Evolutionary conservation across 352 stramenopile species (phyloP), one percentile per base, ranked within the genome.

Genomic region (Elongisporangium prolatum): DNA sequence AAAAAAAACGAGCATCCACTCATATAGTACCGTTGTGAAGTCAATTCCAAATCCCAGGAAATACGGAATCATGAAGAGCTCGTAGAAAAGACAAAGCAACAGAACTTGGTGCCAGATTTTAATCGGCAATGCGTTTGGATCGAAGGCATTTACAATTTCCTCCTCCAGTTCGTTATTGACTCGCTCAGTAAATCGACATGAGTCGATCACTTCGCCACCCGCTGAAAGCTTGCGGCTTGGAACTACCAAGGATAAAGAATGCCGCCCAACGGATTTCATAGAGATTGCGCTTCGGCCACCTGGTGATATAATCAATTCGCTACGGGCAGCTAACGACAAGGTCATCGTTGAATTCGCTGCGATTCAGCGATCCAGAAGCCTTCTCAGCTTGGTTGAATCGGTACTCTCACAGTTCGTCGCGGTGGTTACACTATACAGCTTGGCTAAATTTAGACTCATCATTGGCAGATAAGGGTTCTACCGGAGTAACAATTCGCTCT

Each of bases 51-150:
- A 89, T 2, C 60, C 75, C 18, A 88, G 34, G 3, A 85, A 51
- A 55, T 88, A 87, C 13, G 80, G 72, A 17, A 89, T 61, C 10
- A 71, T 51, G 8, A 71, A 75, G 5, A 73, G 59, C 40, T 90
- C 75, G 52, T 84, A 86, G 8, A 81, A 22, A 16, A 86, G 57
- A 16, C 51, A 64, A 7, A 37, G 56, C 0, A 88, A 55, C 40
- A 87, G 54, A 20, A 78, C 14, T 51, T 86, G 71, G 22, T 83
- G 65, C 80, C 77, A 89, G 4, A 75, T 22, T 49, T 79, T 75
- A 52, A 89, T 68, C 24, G 68, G 65, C 5, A 56, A 52, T 0
- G 67, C 74, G 10, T 86, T 70, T 3, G 75, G 76, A 34, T 84
- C 69, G 17, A 80, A 51, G 3, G 69, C 67, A 34, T 62, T 56